A percentile compares a stretch with the other conserved stretches of the same genome.
phyloP scores from a whole-genome alignment of 2,329 filamentous ascomycete genomes.

The Talaromyces islandicus region DNA sequence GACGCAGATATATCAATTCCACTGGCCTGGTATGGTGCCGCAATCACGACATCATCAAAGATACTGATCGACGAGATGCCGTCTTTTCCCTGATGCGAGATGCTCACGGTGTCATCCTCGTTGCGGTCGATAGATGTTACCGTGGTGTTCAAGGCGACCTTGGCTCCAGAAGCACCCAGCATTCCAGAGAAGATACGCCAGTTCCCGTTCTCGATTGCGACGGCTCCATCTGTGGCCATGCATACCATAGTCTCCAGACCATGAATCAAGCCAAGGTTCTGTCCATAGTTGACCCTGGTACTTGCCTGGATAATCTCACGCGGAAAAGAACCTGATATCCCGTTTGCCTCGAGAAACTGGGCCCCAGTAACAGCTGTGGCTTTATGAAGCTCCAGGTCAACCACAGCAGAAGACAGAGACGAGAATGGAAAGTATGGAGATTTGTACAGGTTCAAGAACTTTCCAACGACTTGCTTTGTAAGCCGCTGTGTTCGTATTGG shows the following conservation, averaged over 20 bases:
- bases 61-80: slow-evolving; percentile 15
- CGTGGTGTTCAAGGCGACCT: slow-evolving; percentile 59
- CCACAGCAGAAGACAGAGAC: slow-evolving; percentile 63
- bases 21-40: slow-evolving; percentile 76
- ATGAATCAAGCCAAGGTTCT: slow-evolving; percentile 80
- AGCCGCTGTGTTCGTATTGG: slow-evolving; percentile 68
- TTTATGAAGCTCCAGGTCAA: slow-evolving; percentile 60
- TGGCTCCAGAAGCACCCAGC: slow-evolving; percentile 59
- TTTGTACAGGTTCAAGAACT: slow-evolving; percentile 76
- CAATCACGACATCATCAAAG: slow-evolving; percentile 79
- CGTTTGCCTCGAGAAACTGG: slow-evolving; percentile 63
- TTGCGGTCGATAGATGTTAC: slow-evolving; percentile 54
- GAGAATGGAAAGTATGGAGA: slow-evolving; percentile 77
- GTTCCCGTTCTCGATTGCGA: slow-evolving; percentile 76
- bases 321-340: slow-evolving; percentile 62
- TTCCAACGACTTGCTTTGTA: slow-evolving; percentile 63
- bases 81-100: slow-evolving; percentile 31
- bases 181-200: slow-evolving; percentile 91
- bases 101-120: slow-evolving; percentile 36
- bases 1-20: slow-evolving; percentile 52
- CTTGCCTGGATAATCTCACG: slow-evolving; percentile 82
- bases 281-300: slow-evolving; percentile 91
- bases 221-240: slow-evolving; percentile 80
- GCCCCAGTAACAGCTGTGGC: slow-evolving; percentile 67
- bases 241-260: slow-evolving; percentile 88